These are phyloP conservation scores for Kuraishia floccosa DNA, from an alignment of 805 yeast species.

Conservation along the genomic window DNA sequence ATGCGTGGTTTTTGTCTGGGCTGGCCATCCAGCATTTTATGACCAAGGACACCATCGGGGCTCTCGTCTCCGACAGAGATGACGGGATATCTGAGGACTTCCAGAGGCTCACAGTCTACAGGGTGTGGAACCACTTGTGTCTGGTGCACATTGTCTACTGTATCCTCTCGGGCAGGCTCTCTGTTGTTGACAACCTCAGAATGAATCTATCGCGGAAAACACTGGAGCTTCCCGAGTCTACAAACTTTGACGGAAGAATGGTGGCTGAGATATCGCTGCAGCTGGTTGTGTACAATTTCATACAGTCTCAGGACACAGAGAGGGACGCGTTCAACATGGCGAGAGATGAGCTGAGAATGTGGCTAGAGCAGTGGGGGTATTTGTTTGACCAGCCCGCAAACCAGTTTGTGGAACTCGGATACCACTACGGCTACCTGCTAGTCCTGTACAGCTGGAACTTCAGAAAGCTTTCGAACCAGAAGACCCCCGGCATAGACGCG, in stretches of 20 bases:
- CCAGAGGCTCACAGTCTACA: constrained; percentile 40
- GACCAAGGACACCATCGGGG: constrained; percentile 36
- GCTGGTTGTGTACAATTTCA: constrained; percentile 43
- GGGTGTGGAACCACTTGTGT: constrained; percentile 65
- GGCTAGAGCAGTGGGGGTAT: constrained; percentile 65
- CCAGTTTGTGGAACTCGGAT: constrained; percentile 65
- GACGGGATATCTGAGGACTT: constrained; percentile 25
- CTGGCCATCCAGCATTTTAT: constrained; percentile 54
- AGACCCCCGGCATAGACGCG: neutral
- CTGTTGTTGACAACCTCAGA: constrained; percentile 44
- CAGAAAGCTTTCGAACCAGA: neutral
- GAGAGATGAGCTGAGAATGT: constrained; percentile 35
- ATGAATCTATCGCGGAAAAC: constrained; percentile 41
- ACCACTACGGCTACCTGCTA: constrained; percentile 47
- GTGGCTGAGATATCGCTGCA: constrained; percentile 63
- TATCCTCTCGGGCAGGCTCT: constrained; percentile 53
- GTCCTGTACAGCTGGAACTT: constrained; percentile 28
- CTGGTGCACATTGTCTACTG: constrained; percentile 60
- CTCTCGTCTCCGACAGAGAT: constrained; percentile 12
- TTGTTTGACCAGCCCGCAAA: constrained; percentile 59
- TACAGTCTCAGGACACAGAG: constrained; percentile 23
- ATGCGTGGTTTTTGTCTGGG: constrained; percentile 62
- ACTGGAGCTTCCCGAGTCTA: constrained; percentile 44
- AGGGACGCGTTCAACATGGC: constrained; percentile 20
- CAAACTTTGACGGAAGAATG: constrained; percentile 77